Conservation (phyloP, 331 rosid genomes). For the Saraca asoca region DNA sequence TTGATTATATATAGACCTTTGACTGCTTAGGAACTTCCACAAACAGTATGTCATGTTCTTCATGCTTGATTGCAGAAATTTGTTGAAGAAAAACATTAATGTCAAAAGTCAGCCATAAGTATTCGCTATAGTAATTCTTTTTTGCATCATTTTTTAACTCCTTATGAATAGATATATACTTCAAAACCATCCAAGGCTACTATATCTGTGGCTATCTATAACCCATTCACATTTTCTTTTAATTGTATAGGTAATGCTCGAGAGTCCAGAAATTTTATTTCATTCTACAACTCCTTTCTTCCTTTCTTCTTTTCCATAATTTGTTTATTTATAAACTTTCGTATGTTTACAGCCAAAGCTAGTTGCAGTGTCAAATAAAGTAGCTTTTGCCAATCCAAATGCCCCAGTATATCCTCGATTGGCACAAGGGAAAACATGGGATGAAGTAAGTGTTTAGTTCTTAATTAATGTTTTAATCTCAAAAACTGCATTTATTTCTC, state of each 20-base stretch:
- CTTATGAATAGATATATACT: neutral
- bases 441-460: slow-evolving; percentile 60
- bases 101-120: slow-evolving; percentile 2
- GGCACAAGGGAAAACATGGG: slow-evolving; percentile 91
- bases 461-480: slow-evolving; percentile 22
- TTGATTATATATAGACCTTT: too few species aligned
- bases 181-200: neutral
- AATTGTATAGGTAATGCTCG: slow-evolving; percentile 7
- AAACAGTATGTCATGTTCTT: too few species aligned
- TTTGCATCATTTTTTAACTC: slow-evolving; percentile 4
- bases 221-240: too few species aligned
- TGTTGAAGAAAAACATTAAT: slow-evolving; percentile 10
- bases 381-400: slow-evolving; percentile 73
- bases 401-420: slow-evolving; percentile 93
- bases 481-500: slow-evolving; percentile 20
- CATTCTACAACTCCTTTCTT: slow-evolving; percentile 24
- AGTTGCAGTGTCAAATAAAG: slow-evolving; percentile 64
- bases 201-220: neutral
- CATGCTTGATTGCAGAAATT: neutral
- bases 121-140: neutral
- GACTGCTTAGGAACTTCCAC: too few species aligned
- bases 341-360: slow-evolving; percentile 70
- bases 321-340: neutral
- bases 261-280: slow-evolving; percentile 8
- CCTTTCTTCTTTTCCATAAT: slow-evolving; percentile 16